Evolutionary conservation across 768 basidiomycete genomes (phyloP).

Genomic region (Mycena filopes): DNA sequence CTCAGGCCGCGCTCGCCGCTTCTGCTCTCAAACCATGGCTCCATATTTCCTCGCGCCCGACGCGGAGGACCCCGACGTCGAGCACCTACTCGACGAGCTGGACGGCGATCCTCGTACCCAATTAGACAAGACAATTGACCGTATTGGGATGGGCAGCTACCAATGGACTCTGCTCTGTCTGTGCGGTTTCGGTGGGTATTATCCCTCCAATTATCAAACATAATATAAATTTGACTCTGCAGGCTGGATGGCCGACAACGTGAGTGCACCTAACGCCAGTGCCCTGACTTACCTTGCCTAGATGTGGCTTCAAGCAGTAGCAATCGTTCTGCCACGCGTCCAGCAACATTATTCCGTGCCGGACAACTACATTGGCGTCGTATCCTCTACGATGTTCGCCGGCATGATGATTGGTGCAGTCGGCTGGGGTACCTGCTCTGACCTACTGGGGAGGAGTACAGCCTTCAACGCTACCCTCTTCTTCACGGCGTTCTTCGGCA

Average conservation of each 20-base stretch:
- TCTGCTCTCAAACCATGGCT: constrained; percentile 15
- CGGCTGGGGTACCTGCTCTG: constrained; percentile 94
- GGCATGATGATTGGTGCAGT: constrained; percentile 98
- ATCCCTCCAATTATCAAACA: neutral
- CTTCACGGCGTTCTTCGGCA: constrained; percentile 90
- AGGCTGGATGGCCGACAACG: constrained; percentile 97
- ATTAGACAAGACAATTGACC: constrained; percentile 88
- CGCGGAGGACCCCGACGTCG: constrained; percentile 20
- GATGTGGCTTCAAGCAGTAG: constrained; percentile 95
- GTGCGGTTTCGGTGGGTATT: constrained; percentile 85
- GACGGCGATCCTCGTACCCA: constrained; percentile 29
- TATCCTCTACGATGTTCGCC: constrained; percentile 90
- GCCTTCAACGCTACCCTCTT: constrained; percentile 95
- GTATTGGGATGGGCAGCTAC: constrained; percentile 92
- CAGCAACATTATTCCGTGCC: constrained; percentile 88
- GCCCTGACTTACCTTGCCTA: constrained; percentile 44
- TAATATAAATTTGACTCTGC: constrained; percentile 7
- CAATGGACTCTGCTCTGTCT: constrained; percentile 86
- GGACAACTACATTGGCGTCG: constrained; percentile 78
- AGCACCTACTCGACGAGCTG: constrained; percentile 23
- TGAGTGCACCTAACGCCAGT: constrained; percentile 46
- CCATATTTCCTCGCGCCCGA: constrained; percentile 29
- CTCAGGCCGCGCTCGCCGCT: too few relatives aligned
- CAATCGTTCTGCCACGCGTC: constrained; percentile 95
- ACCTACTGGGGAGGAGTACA: constrained; percentile 85